A percentile compares a stretch with the other conserved stretches of the same genome.
These are phyloP conservation scores for Acer saccharum DNA, from an alignment of 345 rosid genomes.

Conservation along the genomic window DNA sequence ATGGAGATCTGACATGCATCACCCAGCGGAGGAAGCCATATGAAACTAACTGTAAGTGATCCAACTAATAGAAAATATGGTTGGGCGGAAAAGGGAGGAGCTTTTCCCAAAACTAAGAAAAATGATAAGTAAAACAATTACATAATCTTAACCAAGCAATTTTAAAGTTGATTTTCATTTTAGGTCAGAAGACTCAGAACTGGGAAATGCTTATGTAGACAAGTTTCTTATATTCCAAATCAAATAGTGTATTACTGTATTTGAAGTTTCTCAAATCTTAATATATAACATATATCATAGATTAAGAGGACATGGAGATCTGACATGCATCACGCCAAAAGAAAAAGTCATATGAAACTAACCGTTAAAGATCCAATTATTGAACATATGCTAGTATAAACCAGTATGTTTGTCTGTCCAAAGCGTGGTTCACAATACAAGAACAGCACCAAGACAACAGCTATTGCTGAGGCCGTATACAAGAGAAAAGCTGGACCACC, in stretches of 20 bases:
- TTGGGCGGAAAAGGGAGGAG: not conserved
- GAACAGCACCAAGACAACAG: slow-evolving; percentile 60
- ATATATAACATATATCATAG: not conserved
- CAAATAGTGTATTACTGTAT: not conserved
- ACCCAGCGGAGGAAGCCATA: not conserved
- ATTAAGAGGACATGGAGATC: not conserved
- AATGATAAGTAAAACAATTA: not conserved
- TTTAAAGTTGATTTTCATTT: not conserved
- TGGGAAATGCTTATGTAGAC: not conserved
- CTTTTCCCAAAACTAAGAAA: not conserved
- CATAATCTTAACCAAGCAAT: not conserved
- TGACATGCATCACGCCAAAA: not conserved
- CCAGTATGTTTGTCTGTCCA: slow-evolving; percentile 75
- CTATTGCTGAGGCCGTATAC: slow-evolving; percentile 59
- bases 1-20: not conserved
- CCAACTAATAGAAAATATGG: no score
- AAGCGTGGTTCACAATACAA: slow-evolving; percentile 68
- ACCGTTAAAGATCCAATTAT: slow-evolving; percentile 74
- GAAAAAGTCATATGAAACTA: slow-evolving; percentile 17
- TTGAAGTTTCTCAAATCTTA: not conserved
- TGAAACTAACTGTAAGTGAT: slow-evolving; percentile 55
- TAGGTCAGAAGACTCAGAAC: not conserved
- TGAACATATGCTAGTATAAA: slow-evolving; percentile 80
- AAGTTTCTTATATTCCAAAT: not conserved
- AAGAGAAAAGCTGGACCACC: slow-evolving; percentile 65